These are phyloP conservation scores for Gracilaria vermiculophylla DNA, from an alignment of 23 red algal genomes.

Conservation along the genomic window DNA sequence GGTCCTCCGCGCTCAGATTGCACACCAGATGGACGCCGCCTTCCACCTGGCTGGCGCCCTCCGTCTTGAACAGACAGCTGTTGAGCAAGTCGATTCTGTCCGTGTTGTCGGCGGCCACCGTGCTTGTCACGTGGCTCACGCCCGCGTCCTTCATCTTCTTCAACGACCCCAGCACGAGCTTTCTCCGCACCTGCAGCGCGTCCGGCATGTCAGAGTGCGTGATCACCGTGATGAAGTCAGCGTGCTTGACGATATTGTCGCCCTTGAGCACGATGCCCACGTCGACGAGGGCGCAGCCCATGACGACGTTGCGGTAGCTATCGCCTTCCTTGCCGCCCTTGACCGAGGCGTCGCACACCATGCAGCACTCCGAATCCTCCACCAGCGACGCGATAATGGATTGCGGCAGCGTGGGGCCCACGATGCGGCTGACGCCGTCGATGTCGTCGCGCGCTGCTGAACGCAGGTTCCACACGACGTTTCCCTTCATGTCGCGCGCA, in stretches of 20 bases:
- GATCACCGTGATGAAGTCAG: constrained; percentile 14
- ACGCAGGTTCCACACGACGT: constrained; percentile 58
- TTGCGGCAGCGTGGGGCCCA: neutral
- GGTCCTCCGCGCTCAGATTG: constrained; percentile 18
- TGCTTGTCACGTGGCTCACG: constrained; percentile 7
- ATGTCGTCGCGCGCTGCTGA: constrained; percentile 33
- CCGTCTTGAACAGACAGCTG: constrained; percentile 41
- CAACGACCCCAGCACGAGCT: constrained; percentile 41
- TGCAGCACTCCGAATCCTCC: constrained; percentile 22
- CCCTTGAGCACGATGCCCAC: neutral
- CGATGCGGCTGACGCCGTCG: neutral
- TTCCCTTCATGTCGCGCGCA: constrained; percentile 53
- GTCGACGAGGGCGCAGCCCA: constrained; percentile 42
- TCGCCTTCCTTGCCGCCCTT: constrained; percentile 69
- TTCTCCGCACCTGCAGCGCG: constrained; percentile 23
- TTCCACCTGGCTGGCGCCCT: neutral
- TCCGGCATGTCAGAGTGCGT: constrained; percentile 8
- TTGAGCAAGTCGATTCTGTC: constrained; percentile 5
- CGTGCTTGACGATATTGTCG: constrained; percentile 2
- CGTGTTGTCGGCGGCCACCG: neutral
- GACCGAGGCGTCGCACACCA: constrained; percentile 48
- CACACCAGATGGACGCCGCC: constrained; percentile 15
- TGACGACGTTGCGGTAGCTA: constrained; percentile 14
- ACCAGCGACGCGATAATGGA: constrained; percentile 19
- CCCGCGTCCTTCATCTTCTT: constrained; percentile 63